Percentiles rank a stretch among this genome's conserved stretches.
phyloP scores from a whole-genome alignment of 768 basidiomycete genomes.

The Agrocybe chaxingu region DNA sequence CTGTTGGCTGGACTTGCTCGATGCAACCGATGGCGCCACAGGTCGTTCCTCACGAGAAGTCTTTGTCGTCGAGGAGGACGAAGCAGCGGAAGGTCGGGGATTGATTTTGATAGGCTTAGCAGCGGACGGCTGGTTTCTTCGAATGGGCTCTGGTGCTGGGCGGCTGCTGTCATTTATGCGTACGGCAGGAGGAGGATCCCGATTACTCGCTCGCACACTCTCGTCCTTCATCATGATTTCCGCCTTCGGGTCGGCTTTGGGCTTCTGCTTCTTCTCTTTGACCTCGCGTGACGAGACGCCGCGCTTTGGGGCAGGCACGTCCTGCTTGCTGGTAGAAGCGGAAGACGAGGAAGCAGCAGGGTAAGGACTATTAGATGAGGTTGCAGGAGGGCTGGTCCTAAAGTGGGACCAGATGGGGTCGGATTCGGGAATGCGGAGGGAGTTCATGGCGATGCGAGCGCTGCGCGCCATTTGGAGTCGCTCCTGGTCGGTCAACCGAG shows the following conservation, averaged over 20 bases:
- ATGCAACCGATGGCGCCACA: slow-evolving; percentile 1
- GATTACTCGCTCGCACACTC: slow-evolving; percentile 25
- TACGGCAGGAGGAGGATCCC: not conserved
- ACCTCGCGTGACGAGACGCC: slow-evolving; percentile 42
- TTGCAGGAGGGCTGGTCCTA: slow-evolving; percentile 20
- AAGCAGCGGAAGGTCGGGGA: no score
- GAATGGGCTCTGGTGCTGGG: not conserved
- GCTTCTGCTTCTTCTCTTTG: slow-evolving; percentile 45
- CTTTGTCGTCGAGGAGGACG: no score
- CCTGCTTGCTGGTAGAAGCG: slow-evolving; percentile 13
- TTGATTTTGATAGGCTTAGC: no score
- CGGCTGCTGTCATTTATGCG: not conserved
- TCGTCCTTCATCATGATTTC: slow-evolving; percentile 51
- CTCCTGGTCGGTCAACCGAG: slow-evolving; percentile 44
- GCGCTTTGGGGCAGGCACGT: slow-evolving; percentile 34
- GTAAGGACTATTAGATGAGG: slow-evolving; percentile 8
- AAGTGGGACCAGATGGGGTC: slow-evolving; percentile 66
- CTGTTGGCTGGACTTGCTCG: not conserved
- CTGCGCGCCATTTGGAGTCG: slow-evolving; percentile 47
- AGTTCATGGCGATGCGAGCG: slow-evolving; percentile 45
- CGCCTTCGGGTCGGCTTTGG: slow-evolving; percentile 35
- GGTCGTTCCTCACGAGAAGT: not conserved
- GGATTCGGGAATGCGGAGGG: slow-evolving; percentile 52
- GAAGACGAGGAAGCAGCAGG: slow-evolving; percentile 14
- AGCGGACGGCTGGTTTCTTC: no score